A percentile compares a stretch with the other conserved stretches of the same genome.
Conservation (phyloP, 768 basidiomycete genomes). For the Agrocybe pediades region DNA sequence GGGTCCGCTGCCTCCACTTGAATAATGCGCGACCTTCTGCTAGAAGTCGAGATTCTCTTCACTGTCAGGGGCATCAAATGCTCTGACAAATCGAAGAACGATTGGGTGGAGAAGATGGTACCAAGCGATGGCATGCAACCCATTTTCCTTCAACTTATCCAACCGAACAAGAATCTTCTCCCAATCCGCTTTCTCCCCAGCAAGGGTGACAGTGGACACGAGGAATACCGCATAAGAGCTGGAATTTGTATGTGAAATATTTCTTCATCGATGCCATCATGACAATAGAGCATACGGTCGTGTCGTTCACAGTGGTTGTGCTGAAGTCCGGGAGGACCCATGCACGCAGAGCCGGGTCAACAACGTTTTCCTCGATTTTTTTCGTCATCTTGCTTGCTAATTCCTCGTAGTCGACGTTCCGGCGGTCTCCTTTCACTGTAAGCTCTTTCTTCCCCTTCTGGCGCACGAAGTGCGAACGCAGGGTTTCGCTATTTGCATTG, state of each 20-base stretch:
- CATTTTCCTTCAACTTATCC: constrained; percentile 11
- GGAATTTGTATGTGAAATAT: constrained; percentile 8
- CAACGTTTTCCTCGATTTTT: constrained; percentile 9
- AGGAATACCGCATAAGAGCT: constrained; percentile 10
- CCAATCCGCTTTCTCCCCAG: constrained; percentile 14
- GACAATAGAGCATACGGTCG: constrained; percentile 6
- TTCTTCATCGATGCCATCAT: constrained; percentile 16
- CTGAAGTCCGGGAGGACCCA: constrained; percentile 14
- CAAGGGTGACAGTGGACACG: constrained; percentile 11
- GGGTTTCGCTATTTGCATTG: constrained; percentile 7
- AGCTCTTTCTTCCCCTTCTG: constrained; percentile 15
- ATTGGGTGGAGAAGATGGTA: constrained; percentile 8
- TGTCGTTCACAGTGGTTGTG: constrained; percentile 12
- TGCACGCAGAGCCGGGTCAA: constrained; percentile 1
- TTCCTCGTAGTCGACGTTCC: constrained; percentile 9
- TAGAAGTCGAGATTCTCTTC: constrained; percentile 13
- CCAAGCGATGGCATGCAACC: constrained; percentile 9
- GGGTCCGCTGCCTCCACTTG: constrained; percentile 3
- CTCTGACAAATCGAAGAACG: constrained; percentile 3
- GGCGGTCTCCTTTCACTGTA: not conserved
- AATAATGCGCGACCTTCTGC: constrained; percentile 7
- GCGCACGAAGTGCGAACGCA: constrained; percentile 10
- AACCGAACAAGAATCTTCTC: constrained; percentile 5
- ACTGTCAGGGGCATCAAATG: constrained; percentile 8
- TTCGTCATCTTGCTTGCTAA: constrained; percentile 12